Evolutionary conservation across 108 stramenopile genomes (phyloP), one percentile per base, ranked within the genome.

Genomic region (Skeletonema marinoi): DNA sequence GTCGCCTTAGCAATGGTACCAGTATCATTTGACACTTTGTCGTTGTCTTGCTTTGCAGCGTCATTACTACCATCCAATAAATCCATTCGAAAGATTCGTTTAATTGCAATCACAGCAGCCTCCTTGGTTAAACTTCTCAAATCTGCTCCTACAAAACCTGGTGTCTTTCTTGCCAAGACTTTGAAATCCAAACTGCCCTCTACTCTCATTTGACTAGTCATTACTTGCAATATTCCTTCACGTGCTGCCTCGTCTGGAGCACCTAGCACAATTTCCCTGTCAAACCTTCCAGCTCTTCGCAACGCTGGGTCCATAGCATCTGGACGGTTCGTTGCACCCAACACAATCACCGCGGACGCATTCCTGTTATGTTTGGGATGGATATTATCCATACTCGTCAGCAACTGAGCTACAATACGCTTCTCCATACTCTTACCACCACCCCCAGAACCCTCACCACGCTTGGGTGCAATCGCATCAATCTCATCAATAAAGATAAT

Each of bases 401-500:
- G 71, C 32, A 99, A 77, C 80, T 99, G 98, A 8, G 98, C 98
- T 9, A 99, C 98, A 64, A 99, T 98, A 21, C 98, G 87, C 62
- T 96, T 96, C 77, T 99, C 98, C 98, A 99, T 99, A 3, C 96
- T 95, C 51, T 81, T 84, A 9, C 82, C 82, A 3, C 91, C 82
- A 56, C 85, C 84, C 35, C 79, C 79, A 17, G 50, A 35, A 29
- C 87, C 91, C n/a, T 90, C 93, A 9, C 85, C 92, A 16, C 99
- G 88, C 81, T 94, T 96, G 66, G 96, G 92, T 39, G 97, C 98
- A 71, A 99, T 96, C 21, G 97, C 96, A 80, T 99, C 99, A 25
- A 99, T 84, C 83, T 99, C 98, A 71, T 99, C 98, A 78, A 99
- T 92, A 78, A 99, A 99, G 16, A 99, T 88, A 8, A 99, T 94